phyloP scores from a whole-genome alignment of 2,329 filamentous ascomycete genomes.

The Celoporthe dispersa region DNA sequence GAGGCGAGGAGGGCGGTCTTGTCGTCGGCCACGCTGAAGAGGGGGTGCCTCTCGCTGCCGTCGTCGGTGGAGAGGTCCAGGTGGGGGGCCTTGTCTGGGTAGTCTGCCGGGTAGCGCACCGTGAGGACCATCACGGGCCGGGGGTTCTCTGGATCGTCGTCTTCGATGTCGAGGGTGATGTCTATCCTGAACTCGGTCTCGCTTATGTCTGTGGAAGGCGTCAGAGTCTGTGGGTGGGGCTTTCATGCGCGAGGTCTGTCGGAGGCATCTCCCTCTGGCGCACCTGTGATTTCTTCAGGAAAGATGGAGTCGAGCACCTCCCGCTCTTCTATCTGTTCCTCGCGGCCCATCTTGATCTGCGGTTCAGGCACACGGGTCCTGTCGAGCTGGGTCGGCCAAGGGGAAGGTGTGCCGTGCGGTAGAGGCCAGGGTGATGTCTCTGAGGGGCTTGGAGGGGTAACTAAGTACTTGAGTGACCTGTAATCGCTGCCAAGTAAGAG shows the following conservation, averaged over 20 bases:
- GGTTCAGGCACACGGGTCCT: neutral
- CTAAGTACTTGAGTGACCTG: no score
- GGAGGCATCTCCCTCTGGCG: neutral
- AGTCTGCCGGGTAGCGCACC: slow-evolving; percentile 86
- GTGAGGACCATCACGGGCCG: slow-evolving; percentile 77
- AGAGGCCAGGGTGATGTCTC: neutral
- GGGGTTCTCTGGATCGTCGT: slow-evolving; percentile 56
- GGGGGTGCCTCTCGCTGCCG: slow-evolving; percentile 69
- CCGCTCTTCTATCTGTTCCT: slow-evolving; percentile 94
- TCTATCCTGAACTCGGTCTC: slow-evolving; percentile 87
- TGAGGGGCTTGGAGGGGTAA: slow-evolving; percentile 4
- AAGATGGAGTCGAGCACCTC: slow-evolving; percentile 99
- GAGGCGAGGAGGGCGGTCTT: slow-evolving; percentile 73
- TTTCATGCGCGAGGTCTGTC: neutral
- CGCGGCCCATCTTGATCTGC: slow-evolving; percentile 61
- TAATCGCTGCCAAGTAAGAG: no score
- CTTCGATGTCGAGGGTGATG: slow-evolving; percentile 79
- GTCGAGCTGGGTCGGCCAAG: neutral
- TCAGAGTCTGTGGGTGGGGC: slow-evolving; percentile 10
- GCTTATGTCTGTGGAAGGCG: slow-evolving; percentile 73
- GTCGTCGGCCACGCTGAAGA: slow-evolving; percentile 82
- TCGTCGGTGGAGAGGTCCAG: slow-evolving; percentile 79
- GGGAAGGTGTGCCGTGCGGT: neutral
- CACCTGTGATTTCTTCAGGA: slow-evolving; percentile 94
- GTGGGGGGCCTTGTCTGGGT: slow-evolving; percentile 84